Base-by-base conservation (phyloP, 1,284 basidiomycete genomes). In the Rhodofomes roseus region DNA sequence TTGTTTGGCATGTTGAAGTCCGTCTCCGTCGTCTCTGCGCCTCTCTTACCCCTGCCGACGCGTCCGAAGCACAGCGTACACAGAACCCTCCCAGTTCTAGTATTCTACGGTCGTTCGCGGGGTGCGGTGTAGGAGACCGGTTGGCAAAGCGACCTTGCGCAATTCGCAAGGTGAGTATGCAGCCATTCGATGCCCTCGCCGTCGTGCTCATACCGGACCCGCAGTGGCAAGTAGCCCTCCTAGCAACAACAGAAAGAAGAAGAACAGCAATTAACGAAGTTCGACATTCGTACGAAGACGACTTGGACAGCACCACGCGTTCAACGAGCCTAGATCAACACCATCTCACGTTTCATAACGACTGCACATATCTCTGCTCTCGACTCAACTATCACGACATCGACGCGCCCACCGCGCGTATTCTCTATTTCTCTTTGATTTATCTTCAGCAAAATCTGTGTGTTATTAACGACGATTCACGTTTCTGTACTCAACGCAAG, bases 1-100 rank as follows among this genome's bases (percentile, higher is more conserved):
- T 64, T 67, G 70, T 72, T 67, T 65, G 64, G 55, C 63, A 65
- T 66, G 69, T 70, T 70, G 59, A 62, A 66, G 52, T 66, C 63
- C n/a, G 54, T 44, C 39, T 25, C 52, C 18, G 54, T 34, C 36
- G 39, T 43, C 23, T 48, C 57, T 54, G 57, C 52, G 53, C 56
- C 61, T 62, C 62, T 66, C 63, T 64, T 62, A 55, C 65, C 64
- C 63, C 63, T 62, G 61, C 65, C 69, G 61, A 64, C 66, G 60
- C 61, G 54, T 60, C 55, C 65, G 59, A 60, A 46, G 61, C 60
- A 57, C 65, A 59, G 60, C 55, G 58, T 62, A 63, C 60, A 60
- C 58, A 58, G 54, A 59, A 55, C 51, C 27, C 48, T 43, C 54
- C 62, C 39, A 59, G 61, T 63, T 59, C 58, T 55, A 53, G 62